These are phyloP conservation scores for Phytophthora vignae DNA, from an alignment of 352 stramenopile species.

Conservation along the genomic window DNA sequence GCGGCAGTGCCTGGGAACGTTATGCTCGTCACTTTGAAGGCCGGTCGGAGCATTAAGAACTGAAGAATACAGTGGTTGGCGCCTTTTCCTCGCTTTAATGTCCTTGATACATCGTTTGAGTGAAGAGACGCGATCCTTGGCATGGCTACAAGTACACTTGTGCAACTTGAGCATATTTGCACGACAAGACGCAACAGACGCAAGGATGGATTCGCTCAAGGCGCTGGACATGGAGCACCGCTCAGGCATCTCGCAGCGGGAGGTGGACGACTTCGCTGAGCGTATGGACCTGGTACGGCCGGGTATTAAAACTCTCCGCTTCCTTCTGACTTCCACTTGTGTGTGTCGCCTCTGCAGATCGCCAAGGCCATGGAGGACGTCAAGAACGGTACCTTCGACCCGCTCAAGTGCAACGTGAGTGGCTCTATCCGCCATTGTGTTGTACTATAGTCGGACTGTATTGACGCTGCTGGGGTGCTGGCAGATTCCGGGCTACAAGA, in stretches of 20 bases:
- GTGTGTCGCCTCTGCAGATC: constrained; percentile 45
- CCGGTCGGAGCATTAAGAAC: too few relatives aligned
- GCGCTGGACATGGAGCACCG: constrained; percentile 79
- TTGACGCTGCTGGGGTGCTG: neutral
- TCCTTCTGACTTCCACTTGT: neutral
- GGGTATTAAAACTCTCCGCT: neutral
- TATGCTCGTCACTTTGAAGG: too few relatives aligned
- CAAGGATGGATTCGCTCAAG: constrained; percentile 63
- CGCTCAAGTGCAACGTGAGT: constrained; percentile 66
- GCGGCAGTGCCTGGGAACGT: too few relatives aligned
- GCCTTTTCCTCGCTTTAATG: neutral
- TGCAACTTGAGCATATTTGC: too few relatives aligned
- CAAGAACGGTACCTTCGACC: constrained; percentile 84
- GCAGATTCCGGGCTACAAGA: constrained; percentile 83
- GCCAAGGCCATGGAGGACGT: constrained; percentile 80
- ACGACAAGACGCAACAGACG: neutral
- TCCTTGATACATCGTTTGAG: neutral
- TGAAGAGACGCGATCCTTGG: constrained; percentile 31
- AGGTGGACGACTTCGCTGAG: constrained; percentile 73
- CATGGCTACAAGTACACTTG: constrained; percentile 15
- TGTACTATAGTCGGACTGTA: too few relatives aligned
- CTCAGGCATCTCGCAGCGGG: constrained; percentile 65
- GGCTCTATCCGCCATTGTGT: too few relatives aligned
- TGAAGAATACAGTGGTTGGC: too few relatives aligned
- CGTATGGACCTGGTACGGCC: constrained; percentile 74